Evolutionary conservation across 2,329 filamentous ascomycete genomes (phyloP).

Genomic region (Epichloe amarillans): DNA sequence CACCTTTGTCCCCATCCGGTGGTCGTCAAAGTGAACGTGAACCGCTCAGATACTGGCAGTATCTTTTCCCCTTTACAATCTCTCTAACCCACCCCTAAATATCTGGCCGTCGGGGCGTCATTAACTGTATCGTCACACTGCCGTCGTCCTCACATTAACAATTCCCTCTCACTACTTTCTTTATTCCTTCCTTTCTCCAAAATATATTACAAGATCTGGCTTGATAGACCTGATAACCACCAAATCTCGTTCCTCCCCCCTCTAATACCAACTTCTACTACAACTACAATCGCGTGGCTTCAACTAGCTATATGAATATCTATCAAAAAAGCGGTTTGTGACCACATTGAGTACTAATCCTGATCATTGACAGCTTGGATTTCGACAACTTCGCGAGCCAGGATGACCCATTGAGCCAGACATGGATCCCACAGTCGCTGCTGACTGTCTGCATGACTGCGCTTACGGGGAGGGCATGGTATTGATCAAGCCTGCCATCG

Average conservation of each 20-base stretch:
- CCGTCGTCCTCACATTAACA: not conserved
- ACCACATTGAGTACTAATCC: conserved; percentile 19
- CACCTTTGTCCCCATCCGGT: not conserved
- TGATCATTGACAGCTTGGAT: conserved; percentile 10
- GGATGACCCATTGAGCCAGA: conserved; percentile 40
- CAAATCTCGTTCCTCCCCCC: not conserved
- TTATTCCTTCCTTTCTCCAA: not conserved
- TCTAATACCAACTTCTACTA: not conserved
- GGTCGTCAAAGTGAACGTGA: not conserved
- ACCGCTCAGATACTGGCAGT: not conserved
- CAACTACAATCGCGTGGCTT: not conserved
- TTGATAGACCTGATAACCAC: not conserved
- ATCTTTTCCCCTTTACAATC: not conserved
- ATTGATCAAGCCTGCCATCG: conserved; percentile 49
- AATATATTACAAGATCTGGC: not conserved
- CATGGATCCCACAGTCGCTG: conserved; percentile 27
- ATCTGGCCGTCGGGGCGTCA: too few relatives aligned
- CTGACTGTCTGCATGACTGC: conserved; percentile 49
- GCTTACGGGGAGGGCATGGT: conserved; percentile 61
- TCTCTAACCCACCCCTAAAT: not conserved
- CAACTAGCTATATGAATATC: not conserved
- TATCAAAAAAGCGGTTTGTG: conserved; percentile 15
- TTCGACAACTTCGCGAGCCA: conserved; percentile 6
- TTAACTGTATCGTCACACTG: not conserved
- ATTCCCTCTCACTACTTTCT: not conserved